These are phyloP conservation scores for Magnolia changhungtana DNA, from an alignment of 164 flowering plant species.

Conservation along the genomic window DNA sequence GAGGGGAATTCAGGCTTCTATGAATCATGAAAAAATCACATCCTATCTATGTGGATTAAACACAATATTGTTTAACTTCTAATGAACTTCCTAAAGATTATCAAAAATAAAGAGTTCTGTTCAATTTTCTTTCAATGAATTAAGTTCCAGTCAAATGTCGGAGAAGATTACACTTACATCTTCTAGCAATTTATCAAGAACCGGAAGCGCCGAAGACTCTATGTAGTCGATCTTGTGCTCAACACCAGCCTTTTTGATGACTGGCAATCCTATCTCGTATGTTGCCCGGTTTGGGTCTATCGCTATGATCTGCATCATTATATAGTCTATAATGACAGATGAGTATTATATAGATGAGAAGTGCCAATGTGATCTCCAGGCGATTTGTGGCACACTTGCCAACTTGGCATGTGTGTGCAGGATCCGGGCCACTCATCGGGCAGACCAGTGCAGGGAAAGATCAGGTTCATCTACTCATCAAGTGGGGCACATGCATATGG, in stretches of 20 bases:
- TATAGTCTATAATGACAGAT: background rate
- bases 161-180: slow-evolving; percentile 8
- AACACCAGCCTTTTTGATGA: slow-evolving; percentile 27
- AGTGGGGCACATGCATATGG: too few species aligned
- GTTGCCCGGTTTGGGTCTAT: slow-evolving; percentile 31
- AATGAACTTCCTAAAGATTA: background rate
- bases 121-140: background rate
- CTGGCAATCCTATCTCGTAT: slow-evolving; percentile 27
- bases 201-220: slow-evolving; percentile 16
- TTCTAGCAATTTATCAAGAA: slow-evolving; percentile 23
- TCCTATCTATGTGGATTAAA: background rate
- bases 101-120: too few species aligned
- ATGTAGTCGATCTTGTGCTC: slow-evolving; percentile 32
- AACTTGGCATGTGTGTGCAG: too few species aligned
- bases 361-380: background rate
- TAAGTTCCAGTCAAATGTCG: background rate
- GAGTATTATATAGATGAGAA: background rate
- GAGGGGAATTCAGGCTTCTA: background rate
- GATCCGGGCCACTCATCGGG: too few species aligned
- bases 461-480: too few species aligned
- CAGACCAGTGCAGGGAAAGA: too few species aligned
- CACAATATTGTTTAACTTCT: background rate
- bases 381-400: too few species aligned
- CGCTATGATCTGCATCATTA: slow-evolving; percentile 30
- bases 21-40: background rate